These are phyloP conservation scores for Boletus albobrunnescens DNA, from an alignment of 1,284 basidiomycete genomes.

Conservation along the genomic window DNA sequence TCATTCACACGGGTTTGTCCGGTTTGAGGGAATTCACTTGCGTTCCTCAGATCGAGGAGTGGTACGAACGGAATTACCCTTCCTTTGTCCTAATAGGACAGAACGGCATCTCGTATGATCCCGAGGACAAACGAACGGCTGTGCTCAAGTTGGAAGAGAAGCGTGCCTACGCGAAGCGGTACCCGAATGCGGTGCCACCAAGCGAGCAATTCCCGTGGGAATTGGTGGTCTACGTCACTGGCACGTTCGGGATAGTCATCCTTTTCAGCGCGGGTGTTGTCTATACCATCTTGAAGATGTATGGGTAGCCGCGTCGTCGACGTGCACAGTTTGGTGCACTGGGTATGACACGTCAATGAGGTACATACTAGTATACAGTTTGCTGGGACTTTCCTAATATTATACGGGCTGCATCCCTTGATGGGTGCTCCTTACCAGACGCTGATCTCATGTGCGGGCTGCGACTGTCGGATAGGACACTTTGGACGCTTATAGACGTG, in stretches of 20 bases:
- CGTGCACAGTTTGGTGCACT: background rate
- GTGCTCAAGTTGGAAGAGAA: constrained; percentile 35
- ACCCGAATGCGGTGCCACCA: constrained; percentile 13
- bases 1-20: background rate
- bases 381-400: background rate
- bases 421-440: background rate
- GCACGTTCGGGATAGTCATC: constrained; percentile 40
- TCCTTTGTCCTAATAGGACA: constrained; percentile 65
- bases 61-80: constrained; percentile 87
- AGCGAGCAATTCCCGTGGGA: constrained; percentile 32
- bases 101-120: constrained; percentile 26
- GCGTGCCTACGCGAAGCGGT: constrained; percentile 30
- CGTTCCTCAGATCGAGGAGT: constrained; percentile 76
- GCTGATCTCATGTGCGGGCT: no score
- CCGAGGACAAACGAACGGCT: constrained; percentile 29
- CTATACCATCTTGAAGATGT: constrained; percentile 36
- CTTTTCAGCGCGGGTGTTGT: constrained; percentile 32
- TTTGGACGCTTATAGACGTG: no score
- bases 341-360: background rate
- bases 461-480: no score
- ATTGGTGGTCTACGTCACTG: constrained; percentile 40
- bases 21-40: background rate
- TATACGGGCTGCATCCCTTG: background rate
- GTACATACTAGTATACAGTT: background rate
- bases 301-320: constrained; percentile 7